Conservation (phyloP, 73 alveolate species). For the Tetrahymena malaccensis region DNA sequence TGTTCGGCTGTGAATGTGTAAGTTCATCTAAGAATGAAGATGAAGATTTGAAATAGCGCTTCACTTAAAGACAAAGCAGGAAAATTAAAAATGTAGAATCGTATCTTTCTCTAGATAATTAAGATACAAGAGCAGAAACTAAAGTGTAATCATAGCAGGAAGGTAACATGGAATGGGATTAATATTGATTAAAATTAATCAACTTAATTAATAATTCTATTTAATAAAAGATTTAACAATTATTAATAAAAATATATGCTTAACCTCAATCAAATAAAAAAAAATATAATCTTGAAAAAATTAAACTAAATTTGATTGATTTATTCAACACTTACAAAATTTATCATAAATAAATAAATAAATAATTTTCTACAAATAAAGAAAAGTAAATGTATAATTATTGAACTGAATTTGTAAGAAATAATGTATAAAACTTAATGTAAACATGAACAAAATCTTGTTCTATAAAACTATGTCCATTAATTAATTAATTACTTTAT, state of each 20-base stretch:
- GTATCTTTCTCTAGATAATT: neutral
- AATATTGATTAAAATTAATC: neutral
- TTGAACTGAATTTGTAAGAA: too few species aligned
- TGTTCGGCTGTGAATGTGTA: neutral
- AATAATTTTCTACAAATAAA: too few species aligned
- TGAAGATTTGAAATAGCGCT: neutral
- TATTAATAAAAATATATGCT: neutral
- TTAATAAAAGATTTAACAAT: neutral
- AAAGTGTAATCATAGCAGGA: neutral
- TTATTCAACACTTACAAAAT: too few species aligned
- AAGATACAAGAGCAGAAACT: neutral
- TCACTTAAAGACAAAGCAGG: neutral
- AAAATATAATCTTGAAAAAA: neutral
- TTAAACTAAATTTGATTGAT: too few species aligned
- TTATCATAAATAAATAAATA: too few species aligned
- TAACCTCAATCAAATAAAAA: neutral
- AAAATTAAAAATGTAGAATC: neutral
- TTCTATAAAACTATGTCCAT: too few species aligned
- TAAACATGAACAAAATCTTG: too few species aligned
- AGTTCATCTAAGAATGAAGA: neutral
- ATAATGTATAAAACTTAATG: too few species aligned
- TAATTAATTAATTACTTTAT: too few species aligned
- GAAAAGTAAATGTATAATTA: too few species aligned
- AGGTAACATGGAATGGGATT: neutral
- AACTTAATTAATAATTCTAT: neutral